Evolutionary conservation across 202 grass and related monocot genomes (phyloP).

Genomic region (Setaria viridis): DNA sequence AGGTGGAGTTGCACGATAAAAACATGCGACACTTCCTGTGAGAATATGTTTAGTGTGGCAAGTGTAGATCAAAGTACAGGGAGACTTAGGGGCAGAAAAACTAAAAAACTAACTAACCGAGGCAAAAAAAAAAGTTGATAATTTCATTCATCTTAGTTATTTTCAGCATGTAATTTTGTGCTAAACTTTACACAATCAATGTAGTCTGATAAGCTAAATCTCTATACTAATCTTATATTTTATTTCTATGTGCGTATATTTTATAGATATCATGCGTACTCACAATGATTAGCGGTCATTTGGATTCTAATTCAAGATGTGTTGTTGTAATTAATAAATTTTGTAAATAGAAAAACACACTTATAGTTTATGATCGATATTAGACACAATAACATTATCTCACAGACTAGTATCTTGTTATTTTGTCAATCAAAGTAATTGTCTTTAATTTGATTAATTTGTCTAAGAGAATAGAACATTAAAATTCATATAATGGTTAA

Average conservation of each 20-base stretch:
- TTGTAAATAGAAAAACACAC: not conserved
- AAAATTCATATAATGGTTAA: not conserved
- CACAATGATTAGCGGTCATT: not conserved
- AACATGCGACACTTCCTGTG: not conserved
- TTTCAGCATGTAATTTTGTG: not conserved
- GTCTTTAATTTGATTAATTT: not conserved
- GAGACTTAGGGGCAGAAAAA: not conserved
- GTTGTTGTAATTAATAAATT: not conserved
- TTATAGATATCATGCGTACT: not conserved
- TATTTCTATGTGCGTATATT: not conserved
- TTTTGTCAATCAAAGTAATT: not conserved
- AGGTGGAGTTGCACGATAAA: not conserved
- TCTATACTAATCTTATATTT: not conserved
- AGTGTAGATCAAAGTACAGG: not conserved
- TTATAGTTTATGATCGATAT: not conserved
- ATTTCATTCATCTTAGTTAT: not conserved
- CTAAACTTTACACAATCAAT: not conserved
- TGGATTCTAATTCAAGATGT: not conserved
- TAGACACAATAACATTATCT: not conserved
- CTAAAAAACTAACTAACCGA: not conserved
- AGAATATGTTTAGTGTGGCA: not conserved
- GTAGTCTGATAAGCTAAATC: not conserved
- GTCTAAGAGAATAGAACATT: not conserved
- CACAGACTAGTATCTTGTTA: not conserved
- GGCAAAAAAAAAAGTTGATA: not conserved